Percentiles rank a stretch among this genome's conserved stretches.
These are phyloP conservation scores for Alternaria sp. DNA, from an alignment of 2,329 filamentous ascomycete genomes.

Conservation along the genomic window DNA sequence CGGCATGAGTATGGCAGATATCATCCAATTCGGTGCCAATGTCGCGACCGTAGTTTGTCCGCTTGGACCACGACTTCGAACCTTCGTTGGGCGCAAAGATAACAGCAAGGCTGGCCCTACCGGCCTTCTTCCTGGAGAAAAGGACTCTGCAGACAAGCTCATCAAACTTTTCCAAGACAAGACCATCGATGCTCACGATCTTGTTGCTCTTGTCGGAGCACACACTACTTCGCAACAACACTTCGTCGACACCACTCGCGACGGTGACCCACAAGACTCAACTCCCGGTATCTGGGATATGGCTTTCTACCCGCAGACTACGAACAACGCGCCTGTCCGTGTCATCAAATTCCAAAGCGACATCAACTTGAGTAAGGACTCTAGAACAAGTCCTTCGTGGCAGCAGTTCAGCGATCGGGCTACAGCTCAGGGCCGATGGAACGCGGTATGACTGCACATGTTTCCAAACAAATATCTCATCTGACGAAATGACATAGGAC, in stretches of 20 bases:
- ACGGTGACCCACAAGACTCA: slow-evolving; percentile 49
- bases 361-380: slow-evolving; percentile 46
- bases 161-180: slow-evolving; percentile 51
- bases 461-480: neutral
- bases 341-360: slow-evolving; percentile 52
- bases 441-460: slow-evolving; percentile 36
- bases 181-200: slow-evolving; percentile 50
- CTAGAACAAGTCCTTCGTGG: slow-evolving; percentile 47
- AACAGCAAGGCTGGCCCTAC: slow-evolving; percentile 45
- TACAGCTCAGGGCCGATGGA: slow-evolving; percentile 44
- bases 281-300: slow-evolving; percentile 52
- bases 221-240: slow-evolving; percentile 52
- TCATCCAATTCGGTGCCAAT: slow-evolving; percentile 52
- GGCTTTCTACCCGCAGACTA: slow-evolving; percentile 48
- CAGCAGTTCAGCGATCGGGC: slow-evolving; percentile 32
- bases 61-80: slow-evolving; percentile 49
- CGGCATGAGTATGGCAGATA: slow-evolving; percentile 50
- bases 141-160: slow-evolving; percentile 44
- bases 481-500: slow-evolving; percentile 42
- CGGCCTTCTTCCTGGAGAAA: slow-evolving; percentile 46
- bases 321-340: slow-evolving; percentile 35
- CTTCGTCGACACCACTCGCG: slow-evolving; percentile 42
- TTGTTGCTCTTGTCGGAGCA: slow-evolving; percentile 50
- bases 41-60: slow-evolving; percentile 52
- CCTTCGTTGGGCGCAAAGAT: slow-evolving; percentile 52